Conservation (phyloP, 306 rosid genomes). For the Cicer judaicum region DNA sequence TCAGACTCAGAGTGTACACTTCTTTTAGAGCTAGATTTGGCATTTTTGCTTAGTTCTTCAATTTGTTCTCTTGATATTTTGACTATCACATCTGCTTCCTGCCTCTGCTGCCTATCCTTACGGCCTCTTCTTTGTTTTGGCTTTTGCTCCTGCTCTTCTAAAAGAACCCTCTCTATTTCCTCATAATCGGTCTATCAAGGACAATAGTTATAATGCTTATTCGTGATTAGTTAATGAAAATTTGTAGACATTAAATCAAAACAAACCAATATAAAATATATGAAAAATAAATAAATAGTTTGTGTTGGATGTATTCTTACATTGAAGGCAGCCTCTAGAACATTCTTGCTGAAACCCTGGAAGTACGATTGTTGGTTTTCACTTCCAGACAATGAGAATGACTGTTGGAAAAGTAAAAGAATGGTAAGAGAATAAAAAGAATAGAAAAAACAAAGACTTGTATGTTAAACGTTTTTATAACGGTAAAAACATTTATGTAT, state of each 20-base stretch:
- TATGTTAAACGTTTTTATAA: no score
- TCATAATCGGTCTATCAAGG: slow-evolving; percentile 19
- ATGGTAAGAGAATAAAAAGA: neutral
- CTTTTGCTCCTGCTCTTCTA: neutral
- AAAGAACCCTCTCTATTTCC: slow-evolving; percentile 36
- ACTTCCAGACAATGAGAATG: slow-evolving; percentile 28
- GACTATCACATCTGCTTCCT: slow-evolving; percentile 36
- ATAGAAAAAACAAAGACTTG: no score
- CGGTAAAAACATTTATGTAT: no score
- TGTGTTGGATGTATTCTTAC: neutral
- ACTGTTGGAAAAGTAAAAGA: neutral
- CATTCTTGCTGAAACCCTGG: slow-evolving; percentile 30
- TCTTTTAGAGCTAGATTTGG: slow-evolving; percentile 10
- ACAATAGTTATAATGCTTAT: neutral
- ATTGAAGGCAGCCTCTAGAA: slow-evolving; percentile 43
- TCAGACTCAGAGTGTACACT: neutral
- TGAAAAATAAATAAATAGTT: no score
- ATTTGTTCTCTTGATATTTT: slow-evolving; percentile 33
- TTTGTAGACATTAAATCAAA: neutral
- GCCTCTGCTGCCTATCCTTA: slow-evolving; percentile 1
- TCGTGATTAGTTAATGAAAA: neutral
- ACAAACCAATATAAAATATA: no score
- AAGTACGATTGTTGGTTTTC: slow-evolving; percentile 30
- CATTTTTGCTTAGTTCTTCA: slow-evolving; percentile 26
- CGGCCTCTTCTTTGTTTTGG: neutral